Evolutionary conservation across 441 rosid species (phyloP).

Genomic region (Lepidium campestre): DNA sequence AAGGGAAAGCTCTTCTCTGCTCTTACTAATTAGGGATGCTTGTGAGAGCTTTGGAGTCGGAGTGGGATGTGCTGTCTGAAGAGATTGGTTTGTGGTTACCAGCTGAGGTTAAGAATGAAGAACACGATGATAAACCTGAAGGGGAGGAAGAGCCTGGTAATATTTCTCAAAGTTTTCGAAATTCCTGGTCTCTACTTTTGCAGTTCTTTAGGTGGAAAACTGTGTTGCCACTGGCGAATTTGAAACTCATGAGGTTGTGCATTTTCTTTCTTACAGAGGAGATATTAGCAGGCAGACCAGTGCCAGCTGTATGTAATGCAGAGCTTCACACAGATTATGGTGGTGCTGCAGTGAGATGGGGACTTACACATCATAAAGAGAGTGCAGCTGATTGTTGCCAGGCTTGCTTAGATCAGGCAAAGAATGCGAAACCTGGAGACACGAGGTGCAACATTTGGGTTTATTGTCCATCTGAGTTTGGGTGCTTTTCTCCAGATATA

Average conservation of each 20-base stretch:
- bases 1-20: neutral
- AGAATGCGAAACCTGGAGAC: constrained; percentile 66
- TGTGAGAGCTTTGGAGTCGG: constrained; percentile 66
- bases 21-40: constrained; percentile 45
- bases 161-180: neutral
- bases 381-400: constrained; percentile 99
- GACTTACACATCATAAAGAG: constrained; percentile 86
- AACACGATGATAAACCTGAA: constrained; percentile 84
- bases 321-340: constrained; percentile 90
- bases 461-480: constrained; percentile 80
- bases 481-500: constrained; percentile 87
- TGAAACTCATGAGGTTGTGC: constrained; percentile 9
- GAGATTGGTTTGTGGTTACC: constrained; percentile 93
- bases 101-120: constrained; percentile 51
- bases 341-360: constrained; percentile 96
- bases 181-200: neutral
- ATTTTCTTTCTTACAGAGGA: constrained; percentile 45
- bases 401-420: constrained; percentile 91
- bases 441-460: constrained; percentile 92
- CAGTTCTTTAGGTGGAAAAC: neutral
- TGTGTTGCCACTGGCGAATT: neutral
- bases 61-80: constrained; percentile 75
- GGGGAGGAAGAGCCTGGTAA: constrained; percentile 74
- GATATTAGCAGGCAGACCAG: constrained; percentile 80
- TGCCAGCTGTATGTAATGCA: constrained; percentile 68